phyloP scores from a whole-genome alignment of 225 moss, liverwort and hornwort genomes.

The Pseudisothecium myosuroides region DNA sequence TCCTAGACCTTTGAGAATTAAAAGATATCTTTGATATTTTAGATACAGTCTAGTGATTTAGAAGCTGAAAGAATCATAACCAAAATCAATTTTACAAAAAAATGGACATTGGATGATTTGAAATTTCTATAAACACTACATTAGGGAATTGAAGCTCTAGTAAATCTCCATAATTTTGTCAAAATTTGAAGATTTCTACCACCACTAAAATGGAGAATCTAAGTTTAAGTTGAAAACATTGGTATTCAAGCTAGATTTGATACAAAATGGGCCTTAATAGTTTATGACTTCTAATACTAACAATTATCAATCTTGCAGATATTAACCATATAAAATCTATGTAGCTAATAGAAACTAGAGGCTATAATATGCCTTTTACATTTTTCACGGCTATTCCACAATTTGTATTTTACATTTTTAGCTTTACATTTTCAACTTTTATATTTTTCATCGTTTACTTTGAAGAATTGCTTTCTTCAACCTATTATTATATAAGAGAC shows the following conservation, averaged over 20 bases:
- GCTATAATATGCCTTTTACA: not conserved
- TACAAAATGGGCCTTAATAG: not conserved
- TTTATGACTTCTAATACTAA: not conserved
- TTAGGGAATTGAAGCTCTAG: not conserved
- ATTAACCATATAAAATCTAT: not conserved
- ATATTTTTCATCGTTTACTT: not conserved
- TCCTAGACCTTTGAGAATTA: not conserved
- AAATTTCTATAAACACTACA: not conserved
- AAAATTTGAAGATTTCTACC: not conserved
- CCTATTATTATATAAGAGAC: not conserved
- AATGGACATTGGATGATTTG: not conserved
- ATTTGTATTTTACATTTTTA: not conserved
- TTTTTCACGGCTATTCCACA: not conserved
- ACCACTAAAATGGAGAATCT: not conserved
- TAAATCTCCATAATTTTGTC: not conserved
- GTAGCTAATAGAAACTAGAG: not conserved
- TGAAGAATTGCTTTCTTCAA: not conserved
- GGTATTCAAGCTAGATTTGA: too few relatives aligned
- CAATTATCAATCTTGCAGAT: not conserved
- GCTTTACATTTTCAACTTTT: not conserved
- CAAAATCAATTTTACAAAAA: not conserved
- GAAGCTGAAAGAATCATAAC: not conserved
- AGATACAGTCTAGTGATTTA: fast-evolving
- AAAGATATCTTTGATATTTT: not conserved
- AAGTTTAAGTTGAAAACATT: not conserved